Conservation (phyloP, 306 rosid species). For the Inga leiocalycina region DNA sequence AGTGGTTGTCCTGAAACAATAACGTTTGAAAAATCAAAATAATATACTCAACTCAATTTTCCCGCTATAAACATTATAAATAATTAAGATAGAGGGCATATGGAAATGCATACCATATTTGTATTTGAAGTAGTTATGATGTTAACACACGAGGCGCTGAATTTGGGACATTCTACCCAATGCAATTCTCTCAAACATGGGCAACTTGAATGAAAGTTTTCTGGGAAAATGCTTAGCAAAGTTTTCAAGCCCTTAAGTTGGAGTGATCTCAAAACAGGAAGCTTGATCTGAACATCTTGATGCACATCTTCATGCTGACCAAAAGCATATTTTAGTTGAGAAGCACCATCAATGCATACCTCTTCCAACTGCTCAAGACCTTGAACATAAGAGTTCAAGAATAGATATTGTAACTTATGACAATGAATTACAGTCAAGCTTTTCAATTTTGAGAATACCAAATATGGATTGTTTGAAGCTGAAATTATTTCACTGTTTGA, state of each 20-base stretch:
- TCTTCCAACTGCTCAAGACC: not conserved
- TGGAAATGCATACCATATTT: not conserved
- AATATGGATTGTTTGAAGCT: not conserved
- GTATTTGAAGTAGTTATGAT: not conserved
- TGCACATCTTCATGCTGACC: not conserved
- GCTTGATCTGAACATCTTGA: not conserved
- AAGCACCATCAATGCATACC: not conserved
- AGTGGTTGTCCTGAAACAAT: not conserved
- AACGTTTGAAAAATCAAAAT: not conserved
- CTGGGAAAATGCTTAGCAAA: not conserved
- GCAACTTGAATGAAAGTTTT: not conserved
- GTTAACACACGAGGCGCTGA: not conserved
- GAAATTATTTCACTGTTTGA: not conserved
- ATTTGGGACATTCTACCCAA: not conserved
- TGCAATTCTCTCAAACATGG: not conserved
- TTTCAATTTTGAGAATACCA: not conserved
- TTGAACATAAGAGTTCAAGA: not conserved
- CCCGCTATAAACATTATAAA: not conserved
- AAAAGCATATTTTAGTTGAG: not conserved
- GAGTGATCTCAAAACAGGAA: not conserved
- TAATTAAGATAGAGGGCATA: not conserved
- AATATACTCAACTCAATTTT: not conserved
- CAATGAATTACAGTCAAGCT: accelerated
- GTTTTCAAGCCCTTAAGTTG: not conserved
- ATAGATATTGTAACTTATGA: not conserved